These are phyloP conservation scores for Dimocarpus longan DNA, from an alignment of 345 rosid species.

Conservation along the genomic window DNA sequence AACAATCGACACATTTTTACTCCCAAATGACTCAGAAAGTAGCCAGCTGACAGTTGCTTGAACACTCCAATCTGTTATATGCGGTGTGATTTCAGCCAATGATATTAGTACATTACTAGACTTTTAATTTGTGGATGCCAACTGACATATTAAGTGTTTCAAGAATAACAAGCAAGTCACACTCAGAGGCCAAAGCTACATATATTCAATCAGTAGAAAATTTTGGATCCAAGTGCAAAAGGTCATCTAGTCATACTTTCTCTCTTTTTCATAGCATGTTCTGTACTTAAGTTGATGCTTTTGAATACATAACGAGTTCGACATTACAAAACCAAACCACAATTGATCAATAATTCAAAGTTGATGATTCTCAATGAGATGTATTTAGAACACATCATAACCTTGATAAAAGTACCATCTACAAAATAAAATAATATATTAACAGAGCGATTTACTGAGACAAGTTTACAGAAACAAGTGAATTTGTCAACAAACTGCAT, in stretches of 20 bases:
- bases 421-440: not conserved
- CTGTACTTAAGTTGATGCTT: not conserved
- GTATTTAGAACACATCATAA: not conserved
- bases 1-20: constrained; percentile 41
- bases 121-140: not conserved
- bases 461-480: not conserved
- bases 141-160: not conserved
- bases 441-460: not conserved
- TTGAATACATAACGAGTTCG: not conserved
- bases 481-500: not conserved
- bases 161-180: not conserved
- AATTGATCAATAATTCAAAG: not conserved
- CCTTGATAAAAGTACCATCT: not conserved
- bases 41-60: constrained; percentile 62
- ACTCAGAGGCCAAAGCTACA: not conserved
- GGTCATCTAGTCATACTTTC: not conserved
- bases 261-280: not conserved
- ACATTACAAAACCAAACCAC: not conserved
- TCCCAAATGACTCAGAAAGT: constrained; percentile 44
- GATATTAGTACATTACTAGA: not conserved
- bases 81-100: constrained; percentile 14
- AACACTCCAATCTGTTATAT: constrained; percentile 55
- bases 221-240: not conserved
- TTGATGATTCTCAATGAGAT: not conserved
- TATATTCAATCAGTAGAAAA: not conserved